Evolutionary conservation across 495 filamentous ascomycete species (phyloP).

Genomic region (Penicillium cinerascens): DNA sequence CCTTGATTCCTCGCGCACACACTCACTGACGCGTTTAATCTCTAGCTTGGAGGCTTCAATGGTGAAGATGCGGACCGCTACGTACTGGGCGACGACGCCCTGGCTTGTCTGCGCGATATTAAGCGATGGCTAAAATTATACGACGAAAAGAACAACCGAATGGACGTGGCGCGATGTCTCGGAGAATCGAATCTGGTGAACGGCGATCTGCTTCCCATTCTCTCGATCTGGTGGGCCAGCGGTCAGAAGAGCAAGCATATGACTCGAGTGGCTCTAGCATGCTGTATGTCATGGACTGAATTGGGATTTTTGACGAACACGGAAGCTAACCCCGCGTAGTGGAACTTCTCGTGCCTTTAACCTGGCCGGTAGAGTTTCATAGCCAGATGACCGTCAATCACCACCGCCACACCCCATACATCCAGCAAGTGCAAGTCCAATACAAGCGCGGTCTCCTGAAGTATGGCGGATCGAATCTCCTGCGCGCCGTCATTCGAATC

Average conservation of each 20-base stretch:
- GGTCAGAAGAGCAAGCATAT: conserved; percentile 67
- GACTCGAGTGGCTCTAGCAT: conserved; percentile 78
- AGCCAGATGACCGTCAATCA: conserved; percentile 87
- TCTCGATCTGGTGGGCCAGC: conserved; percentile 68
- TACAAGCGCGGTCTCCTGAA: conserved; percentile 90
- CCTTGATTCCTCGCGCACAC: neutral
- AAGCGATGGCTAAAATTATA: conserved; percentile 92
- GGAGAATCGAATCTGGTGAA: conserved; percentile 90
- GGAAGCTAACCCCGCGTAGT: conserved; percentile 40
- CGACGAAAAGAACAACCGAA: conserved; percentile 88
- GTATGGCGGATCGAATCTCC: conserved; percentile 67
- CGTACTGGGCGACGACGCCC: conserved; percentile 85
- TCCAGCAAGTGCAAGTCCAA: conserved; percentile 78
- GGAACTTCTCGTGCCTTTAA: conserved; percentile 90
- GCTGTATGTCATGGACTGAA: conserved; percentile 41
- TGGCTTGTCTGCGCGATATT: conserved; percentile 87
- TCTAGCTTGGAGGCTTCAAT: conserved; percentile 81
- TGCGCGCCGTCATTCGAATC: conserved; percentile 73
- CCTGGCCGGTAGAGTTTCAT: conserved; percentile 87
- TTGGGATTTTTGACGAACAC: neutral
- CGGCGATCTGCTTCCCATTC: conserved; percentile 84
- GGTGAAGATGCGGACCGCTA: conserved; percentile 79
- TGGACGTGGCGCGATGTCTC: conserved; percentile 92
- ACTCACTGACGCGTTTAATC: conserved; percentile 20
- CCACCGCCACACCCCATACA: conserved; percentile 80